A percentile compares a stretch with the other conserved stretches of the same genome.
Conservation (phyloP, 306 rosid species). For the Hippophae gyantsensis region DNA sequence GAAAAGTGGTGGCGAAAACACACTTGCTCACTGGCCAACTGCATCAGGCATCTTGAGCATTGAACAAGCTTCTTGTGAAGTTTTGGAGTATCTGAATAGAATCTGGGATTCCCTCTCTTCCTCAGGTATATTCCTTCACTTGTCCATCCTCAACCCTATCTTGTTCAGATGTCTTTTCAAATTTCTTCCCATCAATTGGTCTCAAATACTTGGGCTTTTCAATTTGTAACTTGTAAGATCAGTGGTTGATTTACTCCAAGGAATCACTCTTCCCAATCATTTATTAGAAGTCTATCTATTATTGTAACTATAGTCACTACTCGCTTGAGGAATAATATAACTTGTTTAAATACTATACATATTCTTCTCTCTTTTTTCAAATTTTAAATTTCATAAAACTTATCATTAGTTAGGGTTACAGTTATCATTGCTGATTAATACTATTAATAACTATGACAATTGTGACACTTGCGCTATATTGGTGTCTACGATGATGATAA, state of each 20-base stretch:
- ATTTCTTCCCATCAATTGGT: not conserved
- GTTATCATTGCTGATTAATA: not conserved
- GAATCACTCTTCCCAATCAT: not conserved
- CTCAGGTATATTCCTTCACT: constrained; percentile 47
- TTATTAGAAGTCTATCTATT: not conserved
- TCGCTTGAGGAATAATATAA: not conserved
- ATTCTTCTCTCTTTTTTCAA: not conserved
- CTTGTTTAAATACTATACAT: not conserved
- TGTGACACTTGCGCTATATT: no score
- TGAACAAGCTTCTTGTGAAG: constrained; percentile 79
- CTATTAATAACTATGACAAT: no score
- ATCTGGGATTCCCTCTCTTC: constrained; percentile 74
- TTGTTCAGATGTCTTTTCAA: not conserved
- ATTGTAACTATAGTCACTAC: not conserved
- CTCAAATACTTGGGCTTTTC: not conserved
- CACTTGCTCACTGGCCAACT: constrained; percentile 95
- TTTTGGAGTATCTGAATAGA: constrained; percentile 74
- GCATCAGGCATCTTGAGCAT: constrained; percentile 66
- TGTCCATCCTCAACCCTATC: not conserved
- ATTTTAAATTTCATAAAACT: no score
- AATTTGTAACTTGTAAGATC: not conserved
- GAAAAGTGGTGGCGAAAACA: constrained; percentile 88
- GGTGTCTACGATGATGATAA: no score
- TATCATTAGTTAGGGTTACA: not conserved
- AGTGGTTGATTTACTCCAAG: not conserved